Percentiles rank a stretch among this genome's conserved stretches.
phyloP scores from a whole-genome alignment of 805 yeast species.

The Candida germanica region DNA sequence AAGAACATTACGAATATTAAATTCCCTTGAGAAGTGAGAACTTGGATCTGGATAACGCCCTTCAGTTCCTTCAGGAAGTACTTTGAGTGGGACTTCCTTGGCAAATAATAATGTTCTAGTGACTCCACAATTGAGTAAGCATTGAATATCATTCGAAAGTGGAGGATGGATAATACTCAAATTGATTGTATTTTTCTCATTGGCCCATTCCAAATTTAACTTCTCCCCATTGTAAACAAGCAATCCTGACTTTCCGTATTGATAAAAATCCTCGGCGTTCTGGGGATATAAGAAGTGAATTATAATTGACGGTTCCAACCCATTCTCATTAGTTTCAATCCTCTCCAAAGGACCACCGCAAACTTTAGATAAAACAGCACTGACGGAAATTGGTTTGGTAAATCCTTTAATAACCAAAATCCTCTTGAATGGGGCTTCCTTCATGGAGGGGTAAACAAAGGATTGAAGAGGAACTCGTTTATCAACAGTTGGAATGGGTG shows the following conservation, averaged over 20 bases:
- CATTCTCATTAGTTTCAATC: constrained; percentile 27
- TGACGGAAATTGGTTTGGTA: constrained; percentile 43
- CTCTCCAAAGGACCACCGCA: constrained; percentile 71
- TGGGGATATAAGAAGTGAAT: constrained; percentile 51
- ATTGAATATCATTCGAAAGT: constrained; percentile 20
- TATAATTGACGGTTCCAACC: constrained; percentile 27
- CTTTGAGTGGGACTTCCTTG: constrained; percentile 8
- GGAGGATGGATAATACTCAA: constrained; percentile 17
- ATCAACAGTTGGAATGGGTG: too few species aligned
- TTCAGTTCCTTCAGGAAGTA: not conserved
- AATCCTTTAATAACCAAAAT: constrained; percentile 38
- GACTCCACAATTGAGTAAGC: constrained; percentile 46
- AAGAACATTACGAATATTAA: constrained; percentile 44
- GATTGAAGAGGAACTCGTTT: too few species aligned
- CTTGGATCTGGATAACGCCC: constrained; percentile 38
- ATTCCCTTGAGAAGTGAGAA: constrained; percentile 36
- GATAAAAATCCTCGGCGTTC: constrained; percentile 54
- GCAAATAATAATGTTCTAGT: constrained; percentile 51
- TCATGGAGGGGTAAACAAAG: too few species aligned
- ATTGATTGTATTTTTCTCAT: constrained; percentile 20
- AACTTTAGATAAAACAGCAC: constrained; percentile 51
- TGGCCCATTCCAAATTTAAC: constrained; percentile 48
- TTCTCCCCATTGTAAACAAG: constrained; percentile 58
- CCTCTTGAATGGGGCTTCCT: constrained; percentile 17
- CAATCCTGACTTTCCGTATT: constrained; percentile 48